Evolutionary conservation across 2,329 filamentous ascomycete species (phyloP).

Genomic region (Epichloe typhina): DNA sequence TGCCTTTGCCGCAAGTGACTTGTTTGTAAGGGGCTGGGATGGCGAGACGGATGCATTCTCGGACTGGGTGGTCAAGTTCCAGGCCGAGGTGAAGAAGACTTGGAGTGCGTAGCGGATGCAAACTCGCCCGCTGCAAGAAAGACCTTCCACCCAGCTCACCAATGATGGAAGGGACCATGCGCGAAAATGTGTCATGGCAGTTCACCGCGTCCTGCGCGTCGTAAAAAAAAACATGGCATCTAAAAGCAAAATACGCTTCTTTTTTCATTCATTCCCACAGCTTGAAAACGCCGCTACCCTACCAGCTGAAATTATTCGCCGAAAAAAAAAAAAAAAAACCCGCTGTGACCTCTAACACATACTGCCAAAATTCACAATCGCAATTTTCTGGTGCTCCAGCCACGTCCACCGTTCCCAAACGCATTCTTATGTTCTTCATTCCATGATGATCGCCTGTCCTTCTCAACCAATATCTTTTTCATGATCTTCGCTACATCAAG

Average conservation of each 20-base stretch:
- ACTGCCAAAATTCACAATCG: not conserved
- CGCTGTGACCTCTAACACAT: not conserved
- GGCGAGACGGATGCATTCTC: constrained; percentile 63
- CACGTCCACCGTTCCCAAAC: not conserved
- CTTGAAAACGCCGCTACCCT: not conserved
- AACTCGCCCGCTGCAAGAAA: too few relatives aligned
- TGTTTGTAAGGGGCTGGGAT: constrained; percentile 48
- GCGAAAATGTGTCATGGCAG: too few relatives aligned
- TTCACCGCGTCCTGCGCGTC: too few relatives aligned
- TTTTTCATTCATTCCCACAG: not conserved
- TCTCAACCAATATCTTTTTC: not conserved
- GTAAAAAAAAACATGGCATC: not conserved
- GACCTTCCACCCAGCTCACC: too few relatives aligned
- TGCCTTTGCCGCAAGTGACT: constrained; percentile 41
- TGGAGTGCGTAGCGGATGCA: too few relatives aligned
- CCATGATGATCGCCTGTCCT: not conserved
- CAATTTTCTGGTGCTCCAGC: not conserved
- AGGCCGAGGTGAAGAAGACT: constrained; percentile 35
- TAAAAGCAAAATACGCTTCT: not conserved
- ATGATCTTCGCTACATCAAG: not conserved
- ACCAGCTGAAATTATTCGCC: not conserved
- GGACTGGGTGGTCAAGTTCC: constrained; percentile 54
- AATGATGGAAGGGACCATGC: too few relatives aligned
- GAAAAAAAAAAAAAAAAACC: not conserved
- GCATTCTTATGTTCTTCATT: not conserved